phyloP scores from a whole-genome alignment of 768 basidiomycete species.

The Mycena pura region DNA sequence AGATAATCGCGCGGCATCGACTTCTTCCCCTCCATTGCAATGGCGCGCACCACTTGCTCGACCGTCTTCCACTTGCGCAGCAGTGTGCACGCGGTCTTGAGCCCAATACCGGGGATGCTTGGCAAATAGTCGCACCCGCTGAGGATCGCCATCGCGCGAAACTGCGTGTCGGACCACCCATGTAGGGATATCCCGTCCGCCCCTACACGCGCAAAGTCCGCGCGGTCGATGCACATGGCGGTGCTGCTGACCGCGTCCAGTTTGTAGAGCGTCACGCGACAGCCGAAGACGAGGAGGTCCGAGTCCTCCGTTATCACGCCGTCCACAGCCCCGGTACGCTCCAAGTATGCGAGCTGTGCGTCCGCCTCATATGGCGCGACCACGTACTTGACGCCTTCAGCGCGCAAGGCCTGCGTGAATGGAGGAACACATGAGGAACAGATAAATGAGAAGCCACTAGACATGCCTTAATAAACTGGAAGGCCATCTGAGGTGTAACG shows the following conservation, averaged over 20 bases:
- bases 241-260: conserved; percentile 73
- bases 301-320: conserved; percentile 98
- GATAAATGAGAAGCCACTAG: background rate
- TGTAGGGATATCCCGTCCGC: conserved; percentile 72
- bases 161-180: conserved; percentile 91
- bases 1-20: conserved; percentile 79
- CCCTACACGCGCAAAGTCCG: conserved; percentile 69
- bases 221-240: conserved; percentile 70
- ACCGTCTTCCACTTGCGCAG: conserved; percentile 86
- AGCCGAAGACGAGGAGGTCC: conserved; percentile 97
- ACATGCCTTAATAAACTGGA: conserved; percentile 91
- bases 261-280: conserved; percentile 91
- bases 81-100: conserved; percentile 90
- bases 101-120: conserved; percentile 88
- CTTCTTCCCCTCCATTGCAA: conserved; percentile 86
- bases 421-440: conserved; percentile 2
- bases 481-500: conserved; percentile 97
- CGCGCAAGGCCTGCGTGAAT: conserved; percentile 76
- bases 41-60: conserved; percentile 78
- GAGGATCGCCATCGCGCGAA: conserved; percentile 92
- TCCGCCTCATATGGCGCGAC: conserved; percentile 99
- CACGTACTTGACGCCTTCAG: conserved; percentile 81
- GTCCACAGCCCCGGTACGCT: conserved; percentile 80
- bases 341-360: conserved; percentile 93
- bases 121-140: conserved; percentile 94